Percentiles rank a stretch among this genome's conserved stretches.
These are phyloP conservation scores for Scedosporium minutisporum DNA, from an alignment of 2,329 filamentous ascomycete genomes.

Conservation along the genomic window DNA sequence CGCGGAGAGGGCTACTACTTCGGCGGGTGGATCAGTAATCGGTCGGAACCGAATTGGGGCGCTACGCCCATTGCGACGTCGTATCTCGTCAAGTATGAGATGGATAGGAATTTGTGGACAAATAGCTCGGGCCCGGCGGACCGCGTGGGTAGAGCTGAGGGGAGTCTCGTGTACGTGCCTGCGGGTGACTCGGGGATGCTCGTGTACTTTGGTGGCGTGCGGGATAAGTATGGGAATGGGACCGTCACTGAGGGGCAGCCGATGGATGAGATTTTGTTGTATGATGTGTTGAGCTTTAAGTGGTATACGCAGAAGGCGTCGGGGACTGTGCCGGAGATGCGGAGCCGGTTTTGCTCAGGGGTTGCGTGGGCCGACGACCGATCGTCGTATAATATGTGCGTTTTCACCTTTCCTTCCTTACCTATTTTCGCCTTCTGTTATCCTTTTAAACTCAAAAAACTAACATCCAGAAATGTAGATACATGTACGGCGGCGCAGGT, in stretches of 20 bases:
- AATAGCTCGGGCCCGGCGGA: slow-evolving; percentile 44
- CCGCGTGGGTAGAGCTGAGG: slow-evolving; percentile 44
- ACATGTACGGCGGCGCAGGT: slow-evolving; percentile 50
- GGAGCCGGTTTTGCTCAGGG: slow-evolving; percentile 52
- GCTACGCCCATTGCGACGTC: slow-evolving; percentile 35
- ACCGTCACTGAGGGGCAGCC: slow-evolving; percentile 29
- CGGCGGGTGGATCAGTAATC: slow-evolving; percentile 51
- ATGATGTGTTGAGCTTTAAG: slow-evolving; percentile 47
- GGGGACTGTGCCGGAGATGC: slow-evolving; percentile 39
- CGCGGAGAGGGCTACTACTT: slow-evolving; percentile 51
- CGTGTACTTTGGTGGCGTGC: slow-evolving; percentile 52
- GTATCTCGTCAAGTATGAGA: slow-evolving; percentile 46
- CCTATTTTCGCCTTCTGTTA: neutral
- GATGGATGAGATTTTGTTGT: slow-evolving; percentile 45
- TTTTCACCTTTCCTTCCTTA: slow-evolving; percentile 1
- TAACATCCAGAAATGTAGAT: slow-evolving; percentile 27
- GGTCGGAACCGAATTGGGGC: slow-evolving; percentile 40
- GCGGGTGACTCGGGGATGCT: slow-evolving; percentile 49
- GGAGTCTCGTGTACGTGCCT: slow-evolving; percentile 49
- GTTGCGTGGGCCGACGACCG: slow-evolving; percentile 48
- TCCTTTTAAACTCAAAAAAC: no score
- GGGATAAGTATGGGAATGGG: slow-evolving; percentile 36
- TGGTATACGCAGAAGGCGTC: slow-evolving; percentile 52
- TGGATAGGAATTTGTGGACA: slow-evolving; percentile 39
- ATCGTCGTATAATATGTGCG: slow-evolving; percentile 56